Evolutionary conservation across 139 green algal species (phyloP).

Genomic region (Closterium sp.): DNA sequence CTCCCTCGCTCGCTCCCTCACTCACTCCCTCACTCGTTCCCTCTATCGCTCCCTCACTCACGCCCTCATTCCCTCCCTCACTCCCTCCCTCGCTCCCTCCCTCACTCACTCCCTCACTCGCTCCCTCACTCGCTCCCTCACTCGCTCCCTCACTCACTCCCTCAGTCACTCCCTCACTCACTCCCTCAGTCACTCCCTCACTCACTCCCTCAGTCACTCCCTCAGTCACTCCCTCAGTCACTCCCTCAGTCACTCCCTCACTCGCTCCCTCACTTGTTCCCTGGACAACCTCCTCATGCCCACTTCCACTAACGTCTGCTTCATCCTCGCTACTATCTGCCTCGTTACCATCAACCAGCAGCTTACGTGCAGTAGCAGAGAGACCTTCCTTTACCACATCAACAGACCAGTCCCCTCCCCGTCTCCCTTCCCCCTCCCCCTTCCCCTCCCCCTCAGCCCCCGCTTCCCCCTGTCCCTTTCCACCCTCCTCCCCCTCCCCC

Average conservation of each 20-base stretch:
- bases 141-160: neutral
- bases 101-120: neutral
- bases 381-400: neutral
- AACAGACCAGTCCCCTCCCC: too few relatives aligned
- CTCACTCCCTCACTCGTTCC: neutral
- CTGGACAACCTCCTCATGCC: neutral
- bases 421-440: neutral
- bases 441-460: neutral
- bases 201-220: neutral
- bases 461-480: too few relatives aligned
- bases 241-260: neutral
- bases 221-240: neutral
- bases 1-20: neutral
- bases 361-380: neutral
- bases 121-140: neutral
- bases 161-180: neutral
- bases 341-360: neutral
- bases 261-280: neutral
- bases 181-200: neutral
- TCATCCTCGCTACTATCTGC: neutral
- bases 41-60: neutral
- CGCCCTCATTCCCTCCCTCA: too few relatives aligned
- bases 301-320: neutral
- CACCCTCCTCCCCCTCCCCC: too few relatives aligned
- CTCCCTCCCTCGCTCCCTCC: neutral